Evolutionary conservation across 208 protist genomes (phyloP).

Genomic region (Acanthamoeba sp.): DNA sequence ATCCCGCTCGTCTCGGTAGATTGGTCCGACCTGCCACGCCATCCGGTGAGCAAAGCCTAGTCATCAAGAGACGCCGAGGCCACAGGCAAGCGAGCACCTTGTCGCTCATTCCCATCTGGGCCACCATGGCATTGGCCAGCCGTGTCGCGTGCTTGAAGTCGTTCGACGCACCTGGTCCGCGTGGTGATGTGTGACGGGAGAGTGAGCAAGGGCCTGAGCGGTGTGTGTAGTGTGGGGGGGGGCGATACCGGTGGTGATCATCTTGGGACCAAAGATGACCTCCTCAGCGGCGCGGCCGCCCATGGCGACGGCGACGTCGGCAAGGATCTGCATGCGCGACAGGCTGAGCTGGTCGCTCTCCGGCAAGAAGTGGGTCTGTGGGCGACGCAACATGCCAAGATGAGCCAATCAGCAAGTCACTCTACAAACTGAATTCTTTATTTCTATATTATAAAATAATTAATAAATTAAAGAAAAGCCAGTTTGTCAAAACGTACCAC

Average conservation of each 20-base stretch:
- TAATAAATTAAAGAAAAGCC: too few species aligned
- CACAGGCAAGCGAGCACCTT: conserved; percentile 79
- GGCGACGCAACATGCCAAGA: background rate
- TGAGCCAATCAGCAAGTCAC: background rate
- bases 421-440: too few species aligned
- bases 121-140: conserved; percentile 91
- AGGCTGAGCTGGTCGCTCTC: conserved; percentile 80
- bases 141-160: conserved; percentile 96
- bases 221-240: background rate
- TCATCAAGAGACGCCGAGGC: background rate
- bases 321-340: conserved; percentile 91
- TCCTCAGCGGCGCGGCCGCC: conserved; percentile 97
- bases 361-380: conserved; percentile 78
- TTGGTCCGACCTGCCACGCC: background rate
- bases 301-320: conserved; percentile 95
- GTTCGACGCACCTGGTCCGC: conserved; percentile 80
- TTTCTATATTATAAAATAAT: too few species aligned
- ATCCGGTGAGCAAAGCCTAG: background rate
- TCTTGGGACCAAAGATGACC: conserved; percentile 94
- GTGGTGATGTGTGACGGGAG: background rate
- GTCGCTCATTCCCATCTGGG: conserved; percentile 87
- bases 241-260: conserved; percentile 90
- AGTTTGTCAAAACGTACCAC: conserved; percentile 84
- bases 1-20: conserved; percentile 11
- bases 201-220: too few species aligned